These are phyloP conservation scores for Batkoa obscura DNA, from an alignment of 371 early-diverging fungal genomes.

Conservation along the genomic window DNA sequence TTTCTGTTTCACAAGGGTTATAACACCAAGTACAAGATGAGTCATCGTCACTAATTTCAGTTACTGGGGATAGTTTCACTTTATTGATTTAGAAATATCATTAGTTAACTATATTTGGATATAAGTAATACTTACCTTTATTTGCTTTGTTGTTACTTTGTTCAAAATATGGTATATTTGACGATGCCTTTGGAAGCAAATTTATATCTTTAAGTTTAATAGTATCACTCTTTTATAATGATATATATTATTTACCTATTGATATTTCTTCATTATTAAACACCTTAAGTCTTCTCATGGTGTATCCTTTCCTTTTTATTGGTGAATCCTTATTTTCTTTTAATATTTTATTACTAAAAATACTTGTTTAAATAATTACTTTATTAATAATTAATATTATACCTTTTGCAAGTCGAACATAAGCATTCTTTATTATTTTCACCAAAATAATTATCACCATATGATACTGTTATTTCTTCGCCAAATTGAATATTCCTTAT, in stretches of 20 bases:
- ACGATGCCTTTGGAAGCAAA: too few relatives aligned
- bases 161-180: too few relatives aligned
- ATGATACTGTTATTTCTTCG: slow-evolving; percentile 72
- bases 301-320: background rate
- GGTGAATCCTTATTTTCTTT: background rate
- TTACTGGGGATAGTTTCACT: too few relatives aligned
- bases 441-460: slow-evolving; percentile 81
- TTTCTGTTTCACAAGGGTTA: background rate
- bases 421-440: slow-evolving; percentile 66
- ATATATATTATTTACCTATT: slow-evolving; percentile 14
- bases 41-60: background rate
- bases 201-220: background rate
- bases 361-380: background rate
- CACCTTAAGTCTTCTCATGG: background rate
- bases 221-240: background rate
- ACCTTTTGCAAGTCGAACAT: slow-evolving; percentile 70
- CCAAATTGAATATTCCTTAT: slow-evolving; percentile 51
- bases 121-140: too few relatives aligned
- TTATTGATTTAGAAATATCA: too few relatives aligned
- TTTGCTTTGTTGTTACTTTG: too few relatives aligned
- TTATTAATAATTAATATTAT: background rate
- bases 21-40: background rate
- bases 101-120: too few relatives aligned
- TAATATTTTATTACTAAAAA: slow-evolving; percentile 5
- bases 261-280: slow-evolving; percentile 3